Evolutionary conservation across 345 rosid species (phyloP).

Genomic region (Raphanus raphanistrum): DNA sequence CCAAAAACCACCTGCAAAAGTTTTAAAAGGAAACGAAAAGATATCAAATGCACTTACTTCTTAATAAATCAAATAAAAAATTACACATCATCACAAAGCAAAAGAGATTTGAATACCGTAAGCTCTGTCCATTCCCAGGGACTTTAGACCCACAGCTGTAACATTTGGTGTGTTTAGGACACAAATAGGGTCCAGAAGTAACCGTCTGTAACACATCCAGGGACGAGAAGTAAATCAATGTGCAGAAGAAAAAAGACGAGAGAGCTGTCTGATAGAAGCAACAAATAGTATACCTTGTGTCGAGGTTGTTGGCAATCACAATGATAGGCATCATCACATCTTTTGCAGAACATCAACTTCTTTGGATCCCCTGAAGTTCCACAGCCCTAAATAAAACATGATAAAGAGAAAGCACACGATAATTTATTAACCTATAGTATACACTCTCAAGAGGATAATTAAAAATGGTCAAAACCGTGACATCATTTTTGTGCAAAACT

Average conservation of each 20-base stretch:
- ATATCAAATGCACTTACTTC: not conserved
- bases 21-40: constrained; percentile 19
- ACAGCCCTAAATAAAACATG: constrained; percentile 58
- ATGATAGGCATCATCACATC: constrained; percentile 96
- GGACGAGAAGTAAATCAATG: constrained; percentile 16
- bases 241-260: constrained; percentile 12
- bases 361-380: constrained; percentile 92
- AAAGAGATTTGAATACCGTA: constrained; percentile 52
- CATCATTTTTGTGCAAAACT: not conserved
- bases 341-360: constrained; percentile 92
- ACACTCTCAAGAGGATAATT: not conserved
- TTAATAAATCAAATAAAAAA: not conserved
- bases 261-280: constrained; percentile 14
- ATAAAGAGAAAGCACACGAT: not conserved
- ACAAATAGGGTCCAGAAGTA: constrained; percentile 91
- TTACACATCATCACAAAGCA: not conserved
- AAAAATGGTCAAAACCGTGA: not conserved
- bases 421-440: not conserved
- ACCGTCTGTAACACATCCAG: constrained; percentile 66
- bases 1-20: constrained; percentile 88
- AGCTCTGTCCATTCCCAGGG: constrained; percentile 97
- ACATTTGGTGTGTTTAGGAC: constrained; percentile 92
- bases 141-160: constrained; percentile 96
- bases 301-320: constrained; percentile 99
- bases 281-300: constrained; percentile 67